Evolutionary conservation across 1,284 basidiomycete genomes (phyloP).

Genomic region (Lentinula novae-zelandiae): DNA sequence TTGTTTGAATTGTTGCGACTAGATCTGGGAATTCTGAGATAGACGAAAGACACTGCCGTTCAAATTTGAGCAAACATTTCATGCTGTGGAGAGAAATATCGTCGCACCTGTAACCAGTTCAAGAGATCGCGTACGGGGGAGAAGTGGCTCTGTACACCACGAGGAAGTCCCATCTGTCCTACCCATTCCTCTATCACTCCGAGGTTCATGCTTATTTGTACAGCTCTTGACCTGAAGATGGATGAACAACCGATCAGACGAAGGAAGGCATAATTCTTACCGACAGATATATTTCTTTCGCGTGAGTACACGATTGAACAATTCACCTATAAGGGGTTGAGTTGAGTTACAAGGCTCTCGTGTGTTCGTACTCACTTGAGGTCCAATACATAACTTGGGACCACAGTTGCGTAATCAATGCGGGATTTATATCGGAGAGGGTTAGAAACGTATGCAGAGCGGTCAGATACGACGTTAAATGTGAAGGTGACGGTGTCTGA

Average conservation of each 20-base stretch:
- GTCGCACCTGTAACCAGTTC: conserved; percentile 78
- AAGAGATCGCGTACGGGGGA: conserved; percentile 83
- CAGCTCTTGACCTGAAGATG: conserved; percentile 65
- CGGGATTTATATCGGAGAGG: conserved; percentile 90
- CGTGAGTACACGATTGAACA: conserved; percentile 91
- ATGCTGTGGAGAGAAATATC: conserved; percentile 11
- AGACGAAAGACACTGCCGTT: conserved; percentile 75
- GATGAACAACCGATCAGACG: conserved; percentile 4
- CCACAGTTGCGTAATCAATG: conserved; percentile 86
- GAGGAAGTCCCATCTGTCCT: conserved; percentile 74
- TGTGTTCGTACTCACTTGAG: conserved; percentile 53
- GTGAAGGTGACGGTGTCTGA: conserved; percentile 51
- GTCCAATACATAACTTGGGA: conserved; percentile 96
- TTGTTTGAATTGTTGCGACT: conserved; percentile 85
- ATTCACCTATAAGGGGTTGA: conserved; percentile 60
- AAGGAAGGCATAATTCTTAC: conserved; percentile 32
- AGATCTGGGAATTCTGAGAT: conserved; percentile 84
- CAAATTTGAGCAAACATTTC: background rate
- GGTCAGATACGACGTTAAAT: conserved; percentile 80
- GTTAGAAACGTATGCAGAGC: conserved; percentile 85
- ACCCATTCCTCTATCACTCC: conserved; percentile 91
- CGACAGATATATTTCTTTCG: conserved; percentile 93
- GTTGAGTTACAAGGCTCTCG: background rate
- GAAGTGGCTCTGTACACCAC: conserved; percentile 79
- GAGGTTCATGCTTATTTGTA: conserved; percentile 90